Evolutionary conservation across 768 basidiomycete species (phyloP), one percentile per base, ranked within the genome.

Genomic region (Russula earlei): DNA sequence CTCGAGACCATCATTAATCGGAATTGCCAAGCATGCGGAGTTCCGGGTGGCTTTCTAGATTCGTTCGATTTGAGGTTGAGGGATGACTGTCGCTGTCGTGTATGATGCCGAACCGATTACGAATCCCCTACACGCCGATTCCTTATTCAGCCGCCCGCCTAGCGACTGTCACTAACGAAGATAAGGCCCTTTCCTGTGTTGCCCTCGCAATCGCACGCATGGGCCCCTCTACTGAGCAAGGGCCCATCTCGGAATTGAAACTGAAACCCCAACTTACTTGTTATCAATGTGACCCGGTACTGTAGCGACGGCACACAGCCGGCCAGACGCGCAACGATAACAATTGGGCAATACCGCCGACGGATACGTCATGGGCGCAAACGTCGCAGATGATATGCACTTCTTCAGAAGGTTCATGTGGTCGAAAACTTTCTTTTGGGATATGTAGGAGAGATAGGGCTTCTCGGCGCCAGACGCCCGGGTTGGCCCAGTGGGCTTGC

Each of bases 91-190:
- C 14, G 17, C 12, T 22, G n/a, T 51, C n/a, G 54, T 38, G 34
- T 9, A 22, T 25, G 22, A 24, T 34, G 56, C 50, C 56, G 56
- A 57, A 5, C 42, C 49, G 58, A 56, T 51, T 51, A 56, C 58
- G 44, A 52, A 17, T 29, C 25, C 22, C 10, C 5, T n/a, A 29
- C n/a, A n/a, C n/a, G n/a, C 10, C 29, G 29, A 31, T 10, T 1
- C 6, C 19, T 14, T 51, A 31, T 52, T 52, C 36, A 36, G 45
- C 19, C 7, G 25, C 51, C 19, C 7, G 25, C 42, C 6, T 44
- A 22, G 40, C 43, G 17, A n/a, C n/a, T n/a, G n/a, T n/a, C n/a
- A n/a, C n/a, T n/a, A n/a, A 52, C 45, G 19, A 25, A 5, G 10
- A 31, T 31, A 5, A 31, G 10, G 2, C 5, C 29, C 5, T 31